Percentiles rank a stretch among this genome's conserved stretches.
Evolutionary conservation across 2,329 filamentous ascomycete genomes (phyloP).

Genomic region (Trichoderma sp.): DNA sequence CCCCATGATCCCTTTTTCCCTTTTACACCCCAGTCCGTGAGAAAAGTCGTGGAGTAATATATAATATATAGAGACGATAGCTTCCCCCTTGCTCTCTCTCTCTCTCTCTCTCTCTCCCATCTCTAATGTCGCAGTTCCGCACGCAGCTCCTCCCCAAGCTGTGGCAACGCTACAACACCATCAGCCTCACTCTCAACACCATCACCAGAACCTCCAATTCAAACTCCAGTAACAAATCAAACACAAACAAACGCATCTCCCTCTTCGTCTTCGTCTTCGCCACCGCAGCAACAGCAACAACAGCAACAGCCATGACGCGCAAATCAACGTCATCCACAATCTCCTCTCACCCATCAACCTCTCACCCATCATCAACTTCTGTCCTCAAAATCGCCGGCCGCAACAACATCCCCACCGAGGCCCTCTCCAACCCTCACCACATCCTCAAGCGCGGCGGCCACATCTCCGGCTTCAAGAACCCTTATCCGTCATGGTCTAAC

Average conservation of each 20-base stretch:
- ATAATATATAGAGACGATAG: background rate
- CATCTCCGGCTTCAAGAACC: constrained; percentile 48
- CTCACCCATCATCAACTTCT: constrained; percentile 26
- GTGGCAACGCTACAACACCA: background rate
- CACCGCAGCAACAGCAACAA: background rate
- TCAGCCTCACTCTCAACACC: background rate
- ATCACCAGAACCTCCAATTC: background rate
- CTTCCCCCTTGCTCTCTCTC: background rate
- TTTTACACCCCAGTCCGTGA: background rate
- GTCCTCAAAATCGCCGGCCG: constrained; percentile 38
- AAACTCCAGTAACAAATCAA: background rate
- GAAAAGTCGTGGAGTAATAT: background rate
- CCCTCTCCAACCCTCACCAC: constrained; percentile 48
- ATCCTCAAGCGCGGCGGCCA: constrained; percentile 39
- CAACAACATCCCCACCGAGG: constrained; percentile 41
- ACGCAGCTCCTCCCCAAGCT: constrained; percentile 13
- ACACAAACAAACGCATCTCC: background rate
- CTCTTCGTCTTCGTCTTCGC: background rate
- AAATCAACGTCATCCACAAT: constrained; percentile 14
- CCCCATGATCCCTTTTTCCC: background rate
- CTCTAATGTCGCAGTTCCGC: constrained; percentile 28
- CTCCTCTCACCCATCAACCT: constrained; percentile 22
- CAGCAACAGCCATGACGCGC: constrained; percentile 21
- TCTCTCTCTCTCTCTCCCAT: background rate
- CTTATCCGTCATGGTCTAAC: constrained; percentile 46